Conservation (phyloP, 306 rosid species). For the Rubus idaeus region DNA sequence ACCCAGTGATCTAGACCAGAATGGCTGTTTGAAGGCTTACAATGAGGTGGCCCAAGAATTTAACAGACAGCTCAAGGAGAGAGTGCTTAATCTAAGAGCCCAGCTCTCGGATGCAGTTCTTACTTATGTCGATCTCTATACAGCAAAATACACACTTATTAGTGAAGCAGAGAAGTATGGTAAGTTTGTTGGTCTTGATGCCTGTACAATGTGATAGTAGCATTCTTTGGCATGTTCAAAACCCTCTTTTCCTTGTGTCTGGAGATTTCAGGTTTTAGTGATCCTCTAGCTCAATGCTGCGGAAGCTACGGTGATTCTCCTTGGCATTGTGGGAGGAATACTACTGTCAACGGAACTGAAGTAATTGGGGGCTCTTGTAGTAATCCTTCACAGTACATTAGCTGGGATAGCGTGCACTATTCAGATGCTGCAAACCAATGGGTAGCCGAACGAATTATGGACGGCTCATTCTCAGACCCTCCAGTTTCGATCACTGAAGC, state of each 20-base stretch:
- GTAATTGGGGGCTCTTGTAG: conserved; percentile 21
- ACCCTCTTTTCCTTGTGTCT: not conserved
- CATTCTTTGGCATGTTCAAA: not conserved
- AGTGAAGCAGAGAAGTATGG: conserved; percentile 31
- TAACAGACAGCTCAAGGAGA: conserved; percentile 31
- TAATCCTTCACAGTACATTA: conserved; percentile 27
- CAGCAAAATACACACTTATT: conserved; percentile 24
- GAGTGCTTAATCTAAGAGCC: conserved; percentile 16
- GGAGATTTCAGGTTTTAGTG: conserved; percentile 26
- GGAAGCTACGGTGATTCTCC: conserved; percentile 7
- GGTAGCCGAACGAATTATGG: conserved; percentile 9
- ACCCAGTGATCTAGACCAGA: conserved; percentile 1
- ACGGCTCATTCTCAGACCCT: conserved; percentile 28
- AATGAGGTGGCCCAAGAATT: conserved; percentile 28
- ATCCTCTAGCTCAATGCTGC: conserved; percentile 31
- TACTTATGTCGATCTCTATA: conserved; percentile 25
- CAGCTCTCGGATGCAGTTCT: conserved; percentile 14
- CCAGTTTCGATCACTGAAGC: conserved; percentile 21
- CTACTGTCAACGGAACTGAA: conserved; percentile 25
- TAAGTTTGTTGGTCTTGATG: conserved; percentile 1
- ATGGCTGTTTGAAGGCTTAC: conserved; percentile 26
- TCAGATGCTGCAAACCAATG: conserved; percentile 34
- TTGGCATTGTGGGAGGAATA: conserved; percentile 16
- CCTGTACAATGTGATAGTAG: not conserved
- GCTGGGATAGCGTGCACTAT: conserved; percentile 33